phyloP scores from a whole-genome alignment of 306 rosid genomes.

The Cyclanthera cordifolia region DNA sequence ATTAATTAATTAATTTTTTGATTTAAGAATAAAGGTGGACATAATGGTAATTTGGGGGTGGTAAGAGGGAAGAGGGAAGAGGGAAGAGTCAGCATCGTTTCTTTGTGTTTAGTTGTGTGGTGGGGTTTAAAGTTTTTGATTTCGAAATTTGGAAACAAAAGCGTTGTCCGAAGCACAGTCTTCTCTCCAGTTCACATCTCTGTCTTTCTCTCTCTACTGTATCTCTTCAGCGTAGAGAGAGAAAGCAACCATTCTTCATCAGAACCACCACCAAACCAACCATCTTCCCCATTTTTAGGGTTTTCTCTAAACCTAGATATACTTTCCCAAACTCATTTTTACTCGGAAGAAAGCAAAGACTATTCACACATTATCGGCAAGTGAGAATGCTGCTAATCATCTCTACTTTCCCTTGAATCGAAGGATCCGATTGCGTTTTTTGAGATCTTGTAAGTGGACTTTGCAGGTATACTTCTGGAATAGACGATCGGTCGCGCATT shows the following conservation, averaged over 20 bases:
- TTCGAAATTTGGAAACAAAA: neutral
- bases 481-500: slow-evolving; percentile 45
- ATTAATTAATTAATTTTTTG: too few species aligned
- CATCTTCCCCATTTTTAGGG: slow-evolving; percentile 61
- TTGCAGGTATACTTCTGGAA: slow-evolving; percentile 24
- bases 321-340: neutral
- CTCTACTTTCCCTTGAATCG: slow-evolving; percentile 25
- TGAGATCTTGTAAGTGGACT: slow-evolving; percentile 50
- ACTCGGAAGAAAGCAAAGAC: slow-evolving; percentile 12
- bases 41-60: slow-evolving; percentile 6
- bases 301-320: slow-evolving; percentile 36
- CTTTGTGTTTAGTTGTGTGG: too few species aligned
- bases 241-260: slow-evolving; percentile 20
- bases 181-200: slow-evolving; percentile 15
- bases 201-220: slow-evolving; percentile 22
- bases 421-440: slow-evolving; percentile 47
- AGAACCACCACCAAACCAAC: slow-evolving; percentile 47
- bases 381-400: slow-evolving; percentile 47
- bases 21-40: neutral
- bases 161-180: slow-evolving; percentile 17
- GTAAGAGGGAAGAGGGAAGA: neutral
- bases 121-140: slow-evolving; percentile 1
- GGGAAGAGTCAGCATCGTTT: neutral
- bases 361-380: slow-evolving; percentile 4
- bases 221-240: slow-evolving; percentile 23